Base-by-base conservation (phyloP, 768 basidiomycete species). In the Boletellus ananiceps region DNA sequence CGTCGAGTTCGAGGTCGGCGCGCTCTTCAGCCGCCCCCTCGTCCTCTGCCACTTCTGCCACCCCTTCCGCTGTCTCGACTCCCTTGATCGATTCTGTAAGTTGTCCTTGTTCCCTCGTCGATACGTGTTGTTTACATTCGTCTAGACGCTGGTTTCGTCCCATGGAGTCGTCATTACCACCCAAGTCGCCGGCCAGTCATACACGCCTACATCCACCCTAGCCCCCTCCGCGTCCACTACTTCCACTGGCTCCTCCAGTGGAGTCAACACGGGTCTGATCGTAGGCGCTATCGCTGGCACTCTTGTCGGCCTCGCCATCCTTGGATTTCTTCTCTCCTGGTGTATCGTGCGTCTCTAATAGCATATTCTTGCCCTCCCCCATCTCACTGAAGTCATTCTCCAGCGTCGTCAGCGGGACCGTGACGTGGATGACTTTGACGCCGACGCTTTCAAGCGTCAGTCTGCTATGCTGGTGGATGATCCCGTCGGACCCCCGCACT, bases 381-480 rank as follows among this genome's bases (percentile, higher is more conserved):
- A 47, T 45, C 47, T 50, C 23, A 53, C 44, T 47, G 31, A 35
- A 23, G 47, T 31, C 29, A 27, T 37, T 40, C 27, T 52, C 21
- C 52, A 80, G 73, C 74, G 76, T 45, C 76, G 75, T 34, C 69
- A 68, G 32, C 68, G 72, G 41, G 69, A 71, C 55, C 37, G 33
- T 27, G 71, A 63, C 27, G 3, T 32, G 0, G 69, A 70, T 0
- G 74, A 75, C 23, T 88, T 86, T 64, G 74, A 80, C 52, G 66
- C 82, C 1, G 64, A 69, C 38, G 75, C 75, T 9, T 86, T 86
- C 74, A 77, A 79, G 44, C 80, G 82, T 45, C 74, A 77, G 54
- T 87, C 86, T 13, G 79, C 77, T n/a, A 61, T 82, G 14, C 63
- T 86, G 19, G 68, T 82, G 19, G 71, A 80, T 40, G 83, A 84